phyloP scores from a whole-genome alignment of 768 basidiomycete genomes.

The Auricularia sp. region DNA sequence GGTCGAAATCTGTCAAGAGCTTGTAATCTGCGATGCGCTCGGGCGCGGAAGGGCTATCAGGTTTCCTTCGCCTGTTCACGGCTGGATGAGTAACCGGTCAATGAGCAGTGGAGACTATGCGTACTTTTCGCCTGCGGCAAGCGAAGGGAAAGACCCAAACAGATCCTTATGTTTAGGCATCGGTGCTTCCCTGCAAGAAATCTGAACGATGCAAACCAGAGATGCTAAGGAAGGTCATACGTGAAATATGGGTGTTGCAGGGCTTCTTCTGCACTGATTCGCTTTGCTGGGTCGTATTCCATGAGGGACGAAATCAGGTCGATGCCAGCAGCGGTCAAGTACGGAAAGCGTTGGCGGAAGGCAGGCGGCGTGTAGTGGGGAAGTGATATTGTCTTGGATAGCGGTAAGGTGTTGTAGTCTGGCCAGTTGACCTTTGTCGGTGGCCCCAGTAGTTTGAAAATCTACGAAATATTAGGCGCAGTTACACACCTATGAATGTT shows the following conservation, averaged over 20 bases:
- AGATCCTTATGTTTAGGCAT: slow-evolving; percentile 92
- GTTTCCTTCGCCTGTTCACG: slow-evolving; percentile 56
- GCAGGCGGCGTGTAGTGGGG: slow-evolving; percentile 66
- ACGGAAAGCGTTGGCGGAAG: slow-evolving; percentile 78
- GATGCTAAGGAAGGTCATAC: slow-evolving; percentile 33
- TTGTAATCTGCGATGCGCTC: slow-evolving; percentile 60
- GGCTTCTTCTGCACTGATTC: slow-evolving; percentile 87
- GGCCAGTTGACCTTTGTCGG: slow-evolving; percentile 86
- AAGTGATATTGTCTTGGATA: slow-evolving; percentile 68
- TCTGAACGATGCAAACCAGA: slow-evolving; percentile 4
- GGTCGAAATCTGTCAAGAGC: slow-evolving; percentile 54
- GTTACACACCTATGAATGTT: neutral
- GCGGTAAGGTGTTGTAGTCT: slow-evolving; percentile 65
- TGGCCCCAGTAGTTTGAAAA: slow-evolving; percentile 91
- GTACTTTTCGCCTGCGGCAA: slow-evolving; percentile 92
- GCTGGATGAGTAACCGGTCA: neutral
- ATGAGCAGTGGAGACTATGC: slow-evolving; percentile 15
- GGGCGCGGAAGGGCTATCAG: slow-evolving; percentile 73
- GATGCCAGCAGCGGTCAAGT: slow-evolving; percentile 73
- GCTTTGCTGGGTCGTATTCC: slow-evolving; percentile 78
- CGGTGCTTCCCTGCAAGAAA: slow-evolving; percentile 66
- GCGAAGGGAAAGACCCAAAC: slow-evolving; percentile 91
- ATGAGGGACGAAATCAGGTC: slow-evolving; percentile 75
- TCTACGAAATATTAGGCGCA: slow-evolving; percentile 24
- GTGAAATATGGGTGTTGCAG: slow-evolving; percentile 85